Evolutionary conservation across 352 stramenopile genomes (phyloP).

Genomic region (Ophiocytium majus): DNA sequence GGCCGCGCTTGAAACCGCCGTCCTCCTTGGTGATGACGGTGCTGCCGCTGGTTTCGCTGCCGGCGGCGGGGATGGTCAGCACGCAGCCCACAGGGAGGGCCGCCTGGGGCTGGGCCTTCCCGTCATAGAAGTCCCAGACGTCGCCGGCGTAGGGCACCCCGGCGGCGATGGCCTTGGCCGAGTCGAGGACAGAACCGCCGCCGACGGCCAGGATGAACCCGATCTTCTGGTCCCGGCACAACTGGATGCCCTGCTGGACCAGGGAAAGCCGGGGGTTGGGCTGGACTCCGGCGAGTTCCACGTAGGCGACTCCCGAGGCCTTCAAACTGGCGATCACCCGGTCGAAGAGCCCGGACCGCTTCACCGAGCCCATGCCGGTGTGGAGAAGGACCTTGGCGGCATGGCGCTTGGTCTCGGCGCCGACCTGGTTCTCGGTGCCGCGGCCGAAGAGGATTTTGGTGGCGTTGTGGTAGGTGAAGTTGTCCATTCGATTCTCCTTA

Average conservation of each 20-base stretch:
- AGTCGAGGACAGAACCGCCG: conserved; percentile 6
- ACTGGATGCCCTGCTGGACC: not conserved
- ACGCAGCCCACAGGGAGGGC: not conserved
- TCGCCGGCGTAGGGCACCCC: not conserved
- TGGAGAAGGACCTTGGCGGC: not conserved
- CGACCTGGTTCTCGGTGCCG: not conserved
- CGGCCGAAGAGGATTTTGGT: conserved; percentile 1
- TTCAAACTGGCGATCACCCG: conserved; percentile 4
- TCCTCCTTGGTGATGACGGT: not conserved
- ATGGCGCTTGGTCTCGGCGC: too few relatives aligned
- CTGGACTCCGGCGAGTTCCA: not conserved
- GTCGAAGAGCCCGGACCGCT: not conserved
- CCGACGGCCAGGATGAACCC: conserved; percentile 5
- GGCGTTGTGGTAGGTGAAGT: not conserved
- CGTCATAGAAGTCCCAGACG: too few relatives aligned
- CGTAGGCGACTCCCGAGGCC: not conserved
- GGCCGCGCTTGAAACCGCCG: too few relatives aligned
- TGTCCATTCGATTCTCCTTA: too few relatives aligned
- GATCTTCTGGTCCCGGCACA: not conserved
- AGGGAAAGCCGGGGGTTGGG: not conserved
- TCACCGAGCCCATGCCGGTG: not conserved
- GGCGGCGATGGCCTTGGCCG: not conserved
- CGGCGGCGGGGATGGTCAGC: not conserved
- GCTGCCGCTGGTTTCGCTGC: not conserved
- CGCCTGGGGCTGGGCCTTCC: too few relatives aligned